Evolutionary conservation across 2,329 filamentous ascomycete species (phyloP).

Genomic region (Clathrospora elynae): DNA sequence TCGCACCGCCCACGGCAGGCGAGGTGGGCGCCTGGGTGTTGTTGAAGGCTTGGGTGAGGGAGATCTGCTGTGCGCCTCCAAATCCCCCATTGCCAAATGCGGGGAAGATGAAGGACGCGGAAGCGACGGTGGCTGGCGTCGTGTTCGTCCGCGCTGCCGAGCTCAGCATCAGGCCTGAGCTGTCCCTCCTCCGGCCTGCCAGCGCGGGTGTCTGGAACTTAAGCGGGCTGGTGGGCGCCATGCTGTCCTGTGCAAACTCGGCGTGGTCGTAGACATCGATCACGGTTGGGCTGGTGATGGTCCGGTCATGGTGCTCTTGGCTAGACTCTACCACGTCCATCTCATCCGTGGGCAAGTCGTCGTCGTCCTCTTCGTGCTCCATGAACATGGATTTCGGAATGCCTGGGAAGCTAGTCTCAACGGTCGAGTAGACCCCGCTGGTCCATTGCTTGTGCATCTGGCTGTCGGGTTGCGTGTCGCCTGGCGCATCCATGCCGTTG

Average conservation of each 20-base stretch:
- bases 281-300: slow-evolving; percentile 40
- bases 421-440: slow-evolving; percentile 32
- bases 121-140: slow-evolving; percentile 48
- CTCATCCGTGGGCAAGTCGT: slow-evolving; percentile 26
- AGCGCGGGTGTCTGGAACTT: slow-evolving; percentile 52
- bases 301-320: slow-evolving; percentile 29
- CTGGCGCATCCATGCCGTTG: slow-evolving; percentile 45
- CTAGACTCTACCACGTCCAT: slow-evolving; percentile 33
- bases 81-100: slow-evolving; percentile 31
- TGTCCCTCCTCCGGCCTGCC: slow-evolving; percentile 48
- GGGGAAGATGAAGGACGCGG: slow-evolving; percentile 44
- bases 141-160: slow-evolving; percentile 47
- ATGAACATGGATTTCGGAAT: slow-evolving; percentile 28
- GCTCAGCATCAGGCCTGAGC: slow-evolving; percentile 49
- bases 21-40: slow-evolving; percentile 55
- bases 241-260: slow-evolving; percentile 21
- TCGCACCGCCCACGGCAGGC: slow-evolving; percentile 43
- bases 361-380: slow-evolving; percentile 21
- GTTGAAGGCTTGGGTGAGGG: slow-evolving; percentile 54
- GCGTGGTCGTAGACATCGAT: slow-evolving; percentile 34
- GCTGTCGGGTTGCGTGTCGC: slow-evolving; percentile 56
- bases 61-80: slow-evolving; percentile 42
- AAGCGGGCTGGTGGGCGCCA: slow-evolving; percentile 38
- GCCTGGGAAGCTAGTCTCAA: slow-evolving; percentile 13
- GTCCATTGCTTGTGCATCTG: slow-evolving; percentile 53